phyloP scores from a whole-genome alignment of 2,329 filamentous ascomycete genomes.

The Apiospora aurea region DNA sequence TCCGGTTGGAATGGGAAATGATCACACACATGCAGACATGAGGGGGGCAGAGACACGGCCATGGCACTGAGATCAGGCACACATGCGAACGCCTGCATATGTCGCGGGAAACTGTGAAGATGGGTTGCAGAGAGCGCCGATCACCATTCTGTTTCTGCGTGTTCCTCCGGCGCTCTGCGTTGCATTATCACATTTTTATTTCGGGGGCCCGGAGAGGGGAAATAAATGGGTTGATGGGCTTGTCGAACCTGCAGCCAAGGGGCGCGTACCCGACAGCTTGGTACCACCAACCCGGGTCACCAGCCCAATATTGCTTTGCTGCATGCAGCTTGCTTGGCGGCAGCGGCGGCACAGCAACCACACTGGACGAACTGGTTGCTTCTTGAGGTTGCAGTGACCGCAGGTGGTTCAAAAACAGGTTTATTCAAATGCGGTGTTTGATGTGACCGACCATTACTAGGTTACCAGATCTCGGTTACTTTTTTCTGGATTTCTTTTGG shows the following conservation, averaged over 20 bases:
- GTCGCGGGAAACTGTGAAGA: neutral
- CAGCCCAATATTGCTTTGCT: no score
- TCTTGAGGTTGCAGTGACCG: no score
- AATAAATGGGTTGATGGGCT: no score
- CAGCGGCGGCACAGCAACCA: no score
- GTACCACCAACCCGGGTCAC: no score
- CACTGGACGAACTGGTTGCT: no score
- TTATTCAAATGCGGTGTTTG: no score
- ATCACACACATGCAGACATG: no score
- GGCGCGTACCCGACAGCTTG: neutral
- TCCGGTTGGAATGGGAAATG: neutral
- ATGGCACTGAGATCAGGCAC: neutral
- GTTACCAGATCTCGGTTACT: no score
- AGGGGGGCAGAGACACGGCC: neutral
- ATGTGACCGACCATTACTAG: no score
- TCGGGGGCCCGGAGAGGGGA: neutral
- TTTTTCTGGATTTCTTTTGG: neutral
- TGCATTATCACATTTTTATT: neutral
- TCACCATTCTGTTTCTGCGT: neutral
- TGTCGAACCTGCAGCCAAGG: neutral
- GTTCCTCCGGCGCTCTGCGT: neutral
- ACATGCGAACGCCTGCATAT: neutral
- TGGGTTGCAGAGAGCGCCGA: neutral
- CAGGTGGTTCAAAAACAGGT: no score
- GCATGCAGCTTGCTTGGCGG: no score